phyloP scores from a whole-genome alignment of 805 yeast genomes.

The Soucietia sequanensis region DNA sequence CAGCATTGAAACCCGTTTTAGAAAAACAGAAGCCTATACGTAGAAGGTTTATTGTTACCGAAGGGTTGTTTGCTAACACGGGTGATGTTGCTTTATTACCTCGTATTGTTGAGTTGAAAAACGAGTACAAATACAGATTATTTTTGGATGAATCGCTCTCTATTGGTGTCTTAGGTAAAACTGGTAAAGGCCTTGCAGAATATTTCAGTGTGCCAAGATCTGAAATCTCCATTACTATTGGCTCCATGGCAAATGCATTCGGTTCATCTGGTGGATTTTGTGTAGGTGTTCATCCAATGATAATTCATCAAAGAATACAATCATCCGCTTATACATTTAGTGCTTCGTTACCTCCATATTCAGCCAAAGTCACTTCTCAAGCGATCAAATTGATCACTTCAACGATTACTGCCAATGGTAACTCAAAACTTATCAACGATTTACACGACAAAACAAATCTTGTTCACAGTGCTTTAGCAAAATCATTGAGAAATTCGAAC shows the following conservation, averaged over 20 bases:
- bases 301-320: constrained; percentile 88
- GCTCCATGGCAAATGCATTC: constrained; percentile 78
- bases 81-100: constrained; percentile 80
- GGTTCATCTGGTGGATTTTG: constrained; percentile 94
- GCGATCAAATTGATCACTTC: constrained; percentile 50
- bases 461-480: constrained; percentile 41
- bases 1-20: constrained; percentile 58
- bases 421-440: constrained; percentile 27
- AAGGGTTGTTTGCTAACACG: constrained; percentile 77
- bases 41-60: constrained; percentile 88
- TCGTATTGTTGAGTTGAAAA: constrained; percentile 68
- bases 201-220: constrained; percentile 63
- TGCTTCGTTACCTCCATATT: constrained; percentile 91
- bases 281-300: constrained; percentile 79
- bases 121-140: constrained; percentile 79
- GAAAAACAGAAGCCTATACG: constrained; percentile 67
- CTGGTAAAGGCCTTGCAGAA: constrained; percentile 87
- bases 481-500: constrained; percentile 31
- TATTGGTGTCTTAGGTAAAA: constrained; percentile 78
- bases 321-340: constrained; percentile 90
- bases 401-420: constrained; percentile 17
- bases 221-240: constrained; percentile 81
- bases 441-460: constrained; percentile 42
- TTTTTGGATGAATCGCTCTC: constrained; percentile 87
- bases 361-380: constrained; percentile 64